Percentiles rank a stretch among this genome's conserved stretches.
These are phyloP conservation scores for Zygoascus bituminiphila DNA, from an alignment of 805 yeast genomes.

Conservation along the genomic window DNA sequence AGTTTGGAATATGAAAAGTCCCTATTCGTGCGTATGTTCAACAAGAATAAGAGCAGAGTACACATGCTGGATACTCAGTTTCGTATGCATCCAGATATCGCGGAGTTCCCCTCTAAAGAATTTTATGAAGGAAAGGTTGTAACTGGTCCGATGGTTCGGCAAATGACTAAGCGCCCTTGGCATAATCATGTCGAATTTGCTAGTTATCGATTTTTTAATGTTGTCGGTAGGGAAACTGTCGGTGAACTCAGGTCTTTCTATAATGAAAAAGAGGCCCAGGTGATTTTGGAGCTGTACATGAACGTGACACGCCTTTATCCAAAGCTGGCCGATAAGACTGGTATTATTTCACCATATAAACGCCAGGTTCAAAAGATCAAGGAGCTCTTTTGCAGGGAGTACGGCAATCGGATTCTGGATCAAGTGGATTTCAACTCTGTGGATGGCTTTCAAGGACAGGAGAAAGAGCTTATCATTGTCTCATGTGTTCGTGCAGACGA, in stretches of 20 bases:
- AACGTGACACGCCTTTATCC: constrained; percentile 23
- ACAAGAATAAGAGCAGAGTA: constrained; percentile 47
- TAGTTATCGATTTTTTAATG: constrained; percentile 75
- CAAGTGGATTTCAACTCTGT: constrained; percentile 87
- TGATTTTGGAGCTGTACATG: constrained; percentile 60
- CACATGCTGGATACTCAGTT: constrained; percentile 83
- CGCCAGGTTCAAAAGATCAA: constrained; percentile 66
- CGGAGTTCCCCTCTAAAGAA: constrained; percentile 74
- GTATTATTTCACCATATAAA: constrained; percentile 90
- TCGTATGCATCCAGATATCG: constrained; percentile 94
- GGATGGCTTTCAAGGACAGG: constrained; percentile 98
- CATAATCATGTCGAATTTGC: constrained; percentile 47
- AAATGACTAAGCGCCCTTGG: constrained; percentile 62
- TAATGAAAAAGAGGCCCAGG: constrained; percentile 62
- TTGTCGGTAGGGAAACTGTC: constrained; percentile 57
- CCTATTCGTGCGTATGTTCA: constrained; percentile 88
- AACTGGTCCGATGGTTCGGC: constrained; percentile 72
- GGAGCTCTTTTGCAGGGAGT: constrained; percentile 45
- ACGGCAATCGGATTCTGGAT: constrained; percentile 54
- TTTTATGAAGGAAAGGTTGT: constrained; percentile 66
- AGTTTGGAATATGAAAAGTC: constrained; percentile 77
- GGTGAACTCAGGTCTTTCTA: constrained; percentile 56
- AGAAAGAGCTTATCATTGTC: constrained; percentile 85
- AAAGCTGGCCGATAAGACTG: constrained; percentile 46
- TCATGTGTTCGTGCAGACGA: constrained; percentile 91